These are phyloP conservation scores for Debaryomyces coudertii DNA, from an alignment of 1,139 yeast genomes.

Conservation along the genomic window DNA sequence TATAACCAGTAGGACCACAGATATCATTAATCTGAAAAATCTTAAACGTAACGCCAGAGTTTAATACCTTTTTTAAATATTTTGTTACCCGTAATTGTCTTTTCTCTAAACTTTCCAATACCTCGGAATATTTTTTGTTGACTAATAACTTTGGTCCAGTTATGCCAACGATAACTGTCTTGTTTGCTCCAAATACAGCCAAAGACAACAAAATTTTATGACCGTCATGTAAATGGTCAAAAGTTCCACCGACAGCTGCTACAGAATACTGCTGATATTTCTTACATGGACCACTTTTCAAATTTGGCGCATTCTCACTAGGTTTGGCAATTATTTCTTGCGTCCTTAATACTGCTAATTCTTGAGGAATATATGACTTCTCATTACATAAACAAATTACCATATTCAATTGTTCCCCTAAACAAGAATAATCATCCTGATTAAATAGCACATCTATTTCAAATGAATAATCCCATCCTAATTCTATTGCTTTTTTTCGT, in stretches of 20 bases:
- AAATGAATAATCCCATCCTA: constrained; percentile 31
- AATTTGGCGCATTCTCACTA: not conserved
- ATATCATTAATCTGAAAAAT: constrained; percentile 72
- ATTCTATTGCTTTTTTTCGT: constrained; percentile 23
- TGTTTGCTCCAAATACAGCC: constrained; percentile 62
- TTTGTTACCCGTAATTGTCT: constrained; percentile 51
- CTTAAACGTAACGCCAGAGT: constrained; percentile 41
- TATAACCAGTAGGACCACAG: constrained; percentile 93
- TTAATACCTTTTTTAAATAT: constrained; percentile 50
- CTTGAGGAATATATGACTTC: not conserved
- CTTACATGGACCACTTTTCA: not conserved
- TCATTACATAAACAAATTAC: not conserved
- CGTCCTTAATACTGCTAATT: not conserved
- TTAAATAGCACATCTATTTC: constrained; percentile 39
- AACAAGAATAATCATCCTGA: not conserved
- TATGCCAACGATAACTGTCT: constrained; percentile 72
- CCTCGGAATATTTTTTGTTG: constrained; percentile 74
- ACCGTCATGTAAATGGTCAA: constrained; percentile 96
- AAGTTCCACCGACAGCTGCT: constrained; percentile 89
- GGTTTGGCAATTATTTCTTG: not conserved
- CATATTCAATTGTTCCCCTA: not conserved
- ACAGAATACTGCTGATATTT: constrained; percentile 10
- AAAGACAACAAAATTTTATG: constrained; percentile 83
- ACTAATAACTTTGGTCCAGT: constrained; percentile 76
- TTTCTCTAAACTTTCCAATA: constrained; percentile 57